These are phyloP conservation scores for Pleurotus pulmonarius DNA, from an alignment of 768 basidiomycete genomes.

Conservation along the genomic window DNA sequence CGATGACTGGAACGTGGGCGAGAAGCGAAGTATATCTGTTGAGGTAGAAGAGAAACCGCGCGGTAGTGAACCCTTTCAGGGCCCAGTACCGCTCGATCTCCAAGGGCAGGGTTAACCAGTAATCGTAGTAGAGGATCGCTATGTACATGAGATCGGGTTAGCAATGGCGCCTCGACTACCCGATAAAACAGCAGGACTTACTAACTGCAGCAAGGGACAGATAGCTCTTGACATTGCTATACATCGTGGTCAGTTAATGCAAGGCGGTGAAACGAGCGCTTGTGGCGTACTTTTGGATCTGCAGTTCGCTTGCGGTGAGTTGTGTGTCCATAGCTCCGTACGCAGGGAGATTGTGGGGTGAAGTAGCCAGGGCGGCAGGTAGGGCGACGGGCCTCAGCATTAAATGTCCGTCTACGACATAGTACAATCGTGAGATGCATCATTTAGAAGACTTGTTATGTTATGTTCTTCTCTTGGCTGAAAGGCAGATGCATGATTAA, in stretches of 20 bases:
- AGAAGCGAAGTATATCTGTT: slow-evolving; percentile 39
- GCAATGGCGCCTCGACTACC: no score
- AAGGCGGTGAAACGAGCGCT: no score
- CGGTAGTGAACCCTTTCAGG: slow-evolving; percentile 24
- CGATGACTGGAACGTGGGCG: slow-evolving; percentile 32
- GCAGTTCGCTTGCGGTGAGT: neutral
- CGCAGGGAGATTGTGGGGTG: neutral
- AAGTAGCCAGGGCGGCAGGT: no score
- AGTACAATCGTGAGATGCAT: neutral
- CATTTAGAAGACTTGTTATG: neutral
- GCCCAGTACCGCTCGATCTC: slow-evolving; percentile 46
- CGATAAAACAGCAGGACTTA: neutral
- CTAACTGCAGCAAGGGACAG: slow-evolving; percentile 4
- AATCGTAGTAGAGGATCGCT: slow-evolving; percentile 44
- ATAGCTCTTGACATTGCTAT: slow-evolving; percentile 5
- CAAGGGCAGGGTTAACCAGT: slow-evolving; percentile 34
- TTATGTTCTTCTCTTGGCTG: no score
- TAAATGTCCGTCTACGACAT: neutral
- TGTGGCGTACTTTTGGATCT: neutral
- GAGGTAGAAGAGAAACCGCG: slow-evolving; percentile 32
- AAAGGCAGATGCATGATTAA: no score
- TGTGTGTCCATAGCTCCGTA: neutral
- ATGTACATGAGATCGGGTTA: neutral
- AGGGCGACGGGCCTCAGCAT: no score
- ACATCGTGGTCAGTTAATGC: no score